These are phyloP conservation scores for Tylopilus vinaceipallidus DNA, from an alignment of 768 basidiomycete species.

Conservation along the genomic window DNA sequence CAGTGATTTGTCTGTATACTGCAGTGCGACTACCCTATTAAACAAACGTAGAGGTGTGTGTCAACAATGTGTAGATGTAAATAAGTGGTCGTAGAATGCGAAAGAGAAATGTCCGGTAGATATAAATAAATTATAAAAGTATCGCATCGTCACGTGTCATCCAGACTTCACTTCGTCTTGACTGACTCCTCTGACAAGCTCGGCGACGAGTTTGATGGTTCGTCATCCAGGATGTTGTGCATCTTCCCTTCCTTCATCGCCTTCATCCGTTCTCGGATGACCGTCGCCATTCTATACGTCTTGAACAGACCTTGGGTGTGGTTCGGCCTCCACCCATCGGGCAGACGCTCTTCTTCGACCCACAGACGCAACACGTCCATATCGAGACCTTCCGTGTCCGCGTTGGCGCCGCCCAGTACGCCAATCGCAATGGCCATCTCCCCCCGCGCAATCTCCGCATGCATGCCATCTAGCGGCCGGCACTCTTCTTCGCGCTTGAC, in stretches of 20 bases:
- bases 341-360: conserved; percentile 52
- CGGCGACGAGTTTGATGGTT: not conserved
- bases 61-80: not conserved
- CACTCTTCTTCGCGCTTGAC: conserved; percentile 49
- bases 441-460: conserved; percentile 62
- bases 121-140: conserved; percentile 4
- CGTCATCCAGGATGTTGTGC: conserved; percentile 20
- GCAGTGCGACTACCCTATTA: not conserved
- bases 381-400: conserved; percentile 41
- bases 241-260: conserved; percentile 18
- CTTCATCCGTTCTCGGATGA: conserved; percentile 29
- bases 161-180: conserved; percentile 16
- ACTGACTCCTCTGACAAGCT: not conserved
- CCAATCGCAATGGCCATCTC: conserved; percentile 67
- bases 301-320: conserved; percentile 31
- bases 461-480: conserved; percentile 41
- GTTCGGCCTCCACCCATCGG: conserved; percentile 35
- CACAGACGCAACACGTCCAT: conserved; percentile 47
- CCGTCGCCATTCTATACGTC: conserved; percentile 30
- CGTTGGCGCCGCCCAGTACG: conserved; percentile 38
- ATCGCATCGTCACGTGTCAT: not conserved
- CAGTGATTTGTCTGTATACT: not conserved
- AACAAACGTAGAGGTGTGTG: not conserved
- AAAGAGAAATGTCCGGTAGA: not conserved
- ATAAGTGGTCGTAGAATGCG: not conserved